Conservation (phyloP, 2,329 filamentous ascomycete species). For the Lasiodiplodia sp. region DNA sequence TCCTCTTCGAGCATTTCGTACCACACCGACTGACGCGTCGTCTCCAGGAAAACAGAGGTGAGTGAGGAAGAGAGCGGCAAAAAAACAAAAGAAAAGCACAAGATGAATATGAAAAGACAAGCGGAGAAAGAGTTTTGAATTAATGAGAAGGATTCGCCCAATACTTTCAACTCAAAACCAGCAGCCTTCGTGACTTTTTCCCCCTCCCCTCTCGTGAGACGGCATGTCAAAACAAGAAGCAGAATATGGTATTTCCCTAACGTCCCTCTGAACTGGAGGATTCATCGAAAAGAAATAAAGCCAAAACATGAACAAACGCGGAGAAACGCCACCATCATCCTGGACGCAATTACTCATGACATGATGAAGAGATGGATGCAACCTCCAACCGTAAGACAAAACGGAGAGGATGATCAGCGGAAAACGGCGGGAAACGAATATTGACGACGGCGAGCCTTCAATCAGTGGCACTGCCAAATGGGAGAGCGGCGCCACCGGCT, state of each 20-base stretch:
- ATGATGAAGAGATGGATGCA: background rate
- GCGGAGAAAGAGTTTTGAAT: background rate
- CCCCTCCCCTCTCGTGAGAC: background rate
- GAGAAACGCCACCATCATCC: slow-evolving; percentile 11
- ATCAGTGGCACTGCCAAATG: background rate
- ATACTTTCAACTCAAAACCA: background rate
- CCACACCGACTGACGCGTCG: too few species aligned
- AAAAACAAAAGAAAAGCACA: background rate
- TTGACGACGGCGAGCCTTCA: background rate
- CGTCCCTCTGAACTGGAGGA: slow-evolving; percentile 5
- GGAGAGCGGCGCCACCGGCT: background rate
- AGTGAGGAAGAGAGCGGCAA: background rate
- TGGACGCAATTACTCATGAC: slow-evolving; percentile 15
- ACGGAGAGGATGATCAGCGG: background rate
- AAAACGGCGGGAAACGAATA: background rate
- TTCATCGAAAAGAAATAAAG: background rate
- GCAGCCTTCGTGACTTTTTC: slow-evolving; percentile 1
- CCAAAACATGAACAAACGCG: background rate
- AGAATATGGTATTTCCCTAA: slow-evolving; percentile 26
- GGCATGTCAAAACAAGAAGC: slow-evolving; percentile 16
- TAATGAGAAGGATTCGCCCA: background rate
- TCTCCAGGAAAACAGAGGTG: background rate
- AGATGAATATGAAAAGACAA: background rate
- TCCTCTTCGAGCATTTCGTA: background rate
- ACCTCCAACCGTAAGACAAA: background rate